These are phyloP conservation scores for Corymbia citriodora DNA, from an alignment of 441 rosid genomes.

Conservation along the genomic window DNA sequence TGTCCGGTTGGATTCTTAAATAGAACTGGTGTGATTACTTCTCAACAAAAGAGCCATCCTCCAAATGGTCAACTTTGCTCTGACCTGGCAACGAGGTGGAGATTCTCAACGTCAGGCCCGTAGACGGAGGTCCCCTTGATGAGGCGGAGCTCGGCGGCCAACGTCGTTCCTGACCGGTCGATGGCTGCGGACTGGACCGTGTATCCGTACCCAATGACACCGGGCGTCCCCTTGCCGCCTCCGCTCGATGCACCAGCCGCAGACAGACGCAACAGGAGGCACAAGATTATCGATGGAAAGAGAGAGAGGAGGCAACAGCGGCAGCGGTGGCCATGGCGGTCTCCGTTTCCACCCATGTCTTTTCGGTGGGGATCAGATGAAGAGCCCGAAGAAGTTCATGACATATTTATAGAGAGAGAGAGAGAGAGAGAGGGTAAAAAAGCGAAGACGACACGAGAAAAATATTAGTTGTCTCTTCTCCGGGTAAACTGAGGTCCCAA, in stretches of 20 bases:
- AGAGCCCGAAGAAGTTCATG: not conserved
- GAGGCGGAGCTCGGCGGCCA: slow-evolving; percentile 45
- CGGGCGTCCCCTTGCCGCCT: not conserved
- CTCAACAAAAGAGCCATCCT: too few species aligned
- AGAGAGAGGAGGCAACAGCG: not conserved
- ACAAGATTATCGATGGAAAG: not conserved
- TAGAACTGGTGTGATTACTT: too few species aligned
- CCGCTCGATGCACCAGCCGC: not conserved
- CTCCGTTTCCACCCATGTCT: not conserved
- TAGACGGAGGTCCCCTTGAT: slow-evolving; percentile 37
- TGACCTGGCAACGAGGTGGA: slow-evolving; percentile 49
- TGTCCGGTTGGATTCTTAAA: too few species aligned
- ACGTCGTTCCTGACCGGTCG: slow-evolving; percentile 2
- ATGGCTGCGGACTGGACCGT: slow-evolving; percentile 21
- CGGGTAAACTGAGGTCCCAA: too few species aligned
- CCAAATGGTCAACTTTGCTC: not conserved
- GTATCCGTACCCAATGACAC: slow-evolving; percentile 48
- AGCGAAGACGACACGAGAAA: too few species aligned
- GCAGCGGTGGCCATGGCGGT: not conserved
- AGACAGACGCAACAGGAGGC: not conserved
- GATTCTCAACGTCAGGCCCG: slow-evolving; percentile 44
- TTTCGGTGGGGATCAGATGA: not conserved
- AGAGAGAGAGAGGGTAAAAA: not conserved
- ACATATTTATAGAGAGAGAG: not conserved
- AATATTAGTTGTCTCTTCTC: too few species aligned